Evolutionary conservation across 805 yeast genomes (phyloP), one percentile per base, ranked within the genome.

Genomic region (Phaffomyces opuntiae): DNA sequence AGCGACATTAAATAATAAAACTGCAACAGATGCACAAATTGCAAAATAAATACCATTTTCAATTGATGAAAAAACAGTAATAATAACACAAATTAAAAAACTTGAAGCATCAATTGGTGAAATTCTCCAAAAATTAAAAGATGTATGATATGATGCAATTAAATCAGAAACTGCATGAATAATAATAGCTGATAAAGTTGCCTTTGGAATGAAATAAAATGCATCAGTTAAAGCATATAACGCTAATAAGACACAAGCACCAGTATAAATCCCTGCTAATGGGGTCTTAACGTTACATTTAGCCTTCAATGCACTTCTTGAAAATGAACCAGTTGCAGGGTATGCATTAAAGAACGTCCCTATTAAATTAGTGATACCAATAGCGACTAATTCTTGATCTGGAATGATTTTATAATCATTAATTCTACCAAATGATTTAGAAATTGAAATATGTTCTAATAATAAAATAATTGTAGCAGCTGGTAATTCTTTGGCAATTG

Each of bases 231-330:
- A 75, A 49, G 85, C 81, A 65, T 89, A 90, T 51, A 90, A 73
- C 2, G 97, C 96, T 51, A 90, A 69, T 51, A 90, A 67, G 25
- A 90, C 97, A 66, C 91, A 89, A 39, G 77, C 78, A 61, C 96
- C 97, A 12, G 96, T 86, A 65, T 81, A 85, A 37, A 88, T 74
- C 68, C 96, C 96, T 39, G 96, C 95, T 49, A 90, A 70, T 33
- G 97, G 97, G 19, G 97, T 90, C 61, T 89, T 78, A 39, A 90
- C 97, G 62, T 96, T 95, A 75, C 96, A 90, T 67, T 90, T 90
- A 43, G 95, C 83, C 68, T 91, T 90, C 57, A 90, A 74, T 8
- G 97, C 97, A 39, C 96, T 85, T 71, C 97, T 82, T 17, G 95
- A 86, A 65, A 90, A 90, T 1, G 97, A 90, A 39, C 97, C 97